A percentile compares a stretch with the other conserved stretches of the same genome.
These are phyloP conservation scores for Penicillium olsonii DNA, from an alignment of 2,329 filamentous ascomycete genomes.

Conservation along the genomic window DNA sequence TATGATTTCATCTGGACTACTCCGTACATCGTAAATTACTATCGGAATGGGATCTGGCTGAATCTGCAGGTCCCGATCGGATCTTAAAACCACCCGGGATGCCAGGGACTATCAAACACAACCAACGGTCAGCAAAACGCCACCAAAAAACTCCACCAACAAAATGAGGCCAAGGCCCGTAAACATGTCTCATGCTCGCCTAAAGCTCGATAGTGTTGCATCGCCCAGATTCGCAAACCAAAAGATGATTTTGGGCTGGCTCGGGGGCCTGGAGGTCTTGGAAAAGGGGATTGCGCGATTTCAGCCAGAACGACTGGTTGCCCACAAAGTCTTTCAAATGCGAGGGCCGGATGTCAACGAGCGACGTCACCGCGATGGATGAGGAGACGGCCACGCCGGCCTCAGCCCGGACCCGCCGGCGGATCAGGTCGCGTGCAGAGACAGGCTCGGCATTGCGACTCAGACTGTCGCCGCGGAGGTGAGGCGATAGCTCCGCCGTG, in stretches of 20 bases:
- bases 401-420: slow-evolving; percentile 36
- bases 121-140: slow-evolving; percentile 1
- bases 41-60: not conserved
- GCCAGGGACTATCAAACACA: not conserved
- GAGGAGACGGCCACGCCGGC: slow-evolving; percentile 35
- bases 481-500: slow-evolving; percentile 28
- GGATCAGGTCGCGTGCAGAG: slow-evolving; percentile 31
- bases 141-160: not conserved
- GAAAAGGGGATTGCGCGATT: slow-evolving; percentile 38
- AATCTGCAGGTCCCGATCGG: not conserved
- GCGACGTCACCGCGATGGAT: slow-evolving; percentile 33
- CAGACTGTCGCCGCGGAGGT: slow-evolving; percentile 16
- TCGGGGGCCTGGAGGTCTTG: slow-evolving; percentile 37
- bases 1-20: not conserved
- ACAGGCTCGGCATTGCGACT: slow-evolving; percentile 24
- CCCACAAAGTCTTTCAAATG: slow-evolving; percentile 36
- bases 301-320: slow-evolving; percentile 42
- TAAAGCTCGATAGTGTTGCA: slow-evolving; percentile 40
- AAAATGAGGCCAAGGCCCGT: not conserved
- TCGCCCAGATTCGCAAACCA: slow-evolving; percentile 40
- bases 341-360: slow-evolving; percentile 40
- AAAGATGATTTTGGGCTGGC: slow-evolving; percentile 40
- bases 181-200: not conserved
- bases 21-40: not conserved
- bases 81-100: not conserved